A percentile compares a stretch with the other conserved stretches of the same genome.
Evolutionary conservation across 176 grass and related monocot species (phyloP).

Genomic region (Phragmites australis): DNA sequence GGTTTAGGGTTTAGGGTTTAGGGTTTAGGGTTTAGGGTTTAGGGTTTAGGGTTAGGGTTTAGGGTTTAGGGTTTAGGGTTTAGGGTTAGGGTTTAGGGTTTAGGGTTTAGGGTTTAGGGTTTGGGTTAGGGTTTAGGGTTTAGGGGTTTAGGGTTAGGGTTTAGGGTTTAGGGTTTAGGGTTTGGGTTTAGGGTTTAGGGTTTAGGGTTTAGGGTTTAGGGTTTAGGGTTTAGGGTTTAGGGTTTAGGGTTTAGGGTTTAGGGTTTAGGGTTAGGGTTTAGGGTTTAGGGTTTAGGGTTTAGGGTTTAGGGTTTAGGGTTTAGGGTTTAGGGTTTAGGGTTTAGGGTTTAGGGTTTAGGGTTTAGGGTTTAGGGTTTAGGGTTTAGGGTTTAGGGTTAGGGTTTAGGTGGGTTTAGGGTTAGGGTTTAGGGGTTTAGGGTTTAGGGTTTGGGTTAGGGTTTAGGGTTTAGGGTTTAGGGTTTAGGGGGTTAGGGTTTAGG

Average conservation of each 20-base stretch:
- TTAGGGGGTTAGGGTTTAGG: not conserved
- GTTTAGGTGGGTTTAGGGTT: conserved; percentile 8
- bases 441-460: conserved; percentile 14
- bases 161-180: conserved; percentile 1
- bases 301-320: not conserved
- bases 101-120: not conserved
- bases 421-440: conserved; percentile 17
- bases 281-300: not conserved
- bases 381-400: conserved; percentile 15
- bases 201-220: conserved; percentile 12
- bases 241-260: conserved; percentile 12
- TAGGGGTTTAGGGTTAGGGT: not conserved
- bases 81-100: not conserved
- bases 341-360: not conserved
- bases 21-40: not conserved
- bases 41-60: not conserved
- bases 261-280: not conserved
- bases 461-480: conserved; percentile 6
- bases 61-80: not conserved
- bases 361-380: conserved; percentile 13
- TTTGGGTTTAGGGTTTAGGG: conserved; percentile 20
- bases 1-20: not conserved
- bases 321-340: conserved; percentile 1
- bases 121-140: not conserved
- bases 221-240: conserved; percentile 19